Base-by-base conservation (phyloP, 2,329 filamentous ascomycete genomes). In the Alternaria longipes region DNA sequence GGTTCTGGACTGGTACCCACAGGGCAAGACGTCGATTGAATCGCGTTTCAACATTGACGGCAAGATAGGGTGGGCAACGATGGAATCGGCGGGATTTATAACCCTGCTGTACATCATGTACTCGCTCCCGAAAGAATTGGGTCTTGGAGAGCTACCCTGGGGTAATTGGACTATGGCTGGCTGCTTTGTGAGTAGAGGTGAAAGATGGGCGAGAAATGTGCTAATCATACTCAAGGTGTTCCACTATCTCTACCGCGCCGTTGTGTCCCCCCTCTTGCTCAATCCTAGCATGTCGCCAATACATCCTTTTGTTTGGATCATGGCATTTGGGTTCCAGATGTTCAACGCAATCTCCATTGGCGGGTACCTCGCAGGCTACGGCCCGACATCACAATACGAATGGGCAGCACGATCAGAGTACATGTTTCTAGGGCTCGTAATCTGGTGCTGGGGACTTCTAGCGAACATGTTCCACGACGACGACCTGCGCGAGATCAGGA, bases 271-370 rank as follows among this genome's bases (percentile, higher is more conserved):
- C 3, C 82, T 96, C 59, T 84, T 94, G 66, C 81, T 88, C 40
- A 92, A 94, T 65, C 94, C 94, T 0, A 93, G 90, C 82, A 97
- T 99, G 91, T 93, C 93, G 5, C 94, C 94, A 8, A 91, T 97
- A 67, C 91, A 97, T 78, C 75, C 86, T 2, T 56, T 87, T 28
- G 85, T 97, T 66, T 90, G 90, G 82, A 8, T 82, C 50, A 79
- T 83, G 22, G 95, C 90, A 5, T 65, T 90, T 40, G 40, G 74
- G 22, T 98, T 97, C 82, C 95, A 99, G 78, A 74, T 96, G 66
- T 77, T 86, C 76, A 99, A 98, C 78, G 93, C 89, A 0, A 86
- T 89, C 30, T 90, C 87, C 66, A 83, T 99, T 46, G 93, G 90
- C 41, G 87, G 89, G 49, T 98, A 92, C 88, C 85, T 97, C 8